Conservation (phyloP, 2,329 filamentous ascomycete genomes). For the Aspergillus hortae region DNA sequence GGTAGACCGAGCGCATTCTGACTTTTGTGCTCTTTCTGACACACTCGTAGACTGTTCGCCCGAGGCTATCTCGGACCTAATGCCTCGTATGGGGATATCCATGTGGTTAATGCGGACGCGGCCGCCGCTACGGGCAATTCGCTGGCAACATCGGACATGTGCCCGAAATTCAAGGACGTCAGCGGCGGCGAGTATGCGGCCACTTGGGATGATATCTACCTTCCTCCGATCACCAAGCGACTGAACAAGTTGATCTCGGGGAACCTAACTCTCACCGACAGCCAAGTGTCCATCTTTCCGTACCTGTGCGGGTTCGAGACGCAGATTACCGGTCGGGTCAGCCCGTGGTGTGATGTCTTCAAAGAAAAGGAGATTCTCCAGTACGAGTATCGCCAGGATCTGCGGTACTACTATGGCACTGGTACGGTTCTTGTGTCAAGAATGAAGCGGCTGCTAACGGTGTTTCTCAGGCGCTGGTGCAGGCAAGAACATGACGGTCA, state of each 20-base stretch:
- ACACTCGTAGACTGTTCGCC: constrained; percentile 49
- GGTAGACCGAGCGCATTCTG: constrained; percentile 6
- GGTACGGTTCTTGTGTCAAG: constrained; percentile 35
- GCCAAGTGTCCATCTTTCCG: constrained; percentile 57
- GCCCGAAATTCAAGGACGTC: constrained; percentile 56
- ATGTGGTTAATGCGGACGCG: constrained; percentile 57
- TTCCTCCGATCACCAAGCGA: constrained; percentile 34
- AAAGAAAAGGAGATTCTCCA: constrained; percentile 58
- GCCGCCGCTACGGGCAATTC: constrained; percentile 58
- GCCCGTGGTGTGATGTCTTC: constrained; percentile 62
- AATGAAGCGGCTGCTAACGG: constrained; percentile 11
- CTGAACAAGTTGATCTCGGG: constrained; percentile 55
- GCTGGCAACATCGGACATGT: constrained; percentile 60
- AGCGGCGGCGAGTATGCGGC: constrained; percentile 28
- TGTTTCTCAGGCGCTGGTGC: constrained; percentile 43
- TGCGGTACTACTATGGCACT: constrained; percentile 65
- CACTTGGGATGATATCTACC: constrained; percentile 8
- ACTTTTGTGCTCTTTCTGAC: not conserved
- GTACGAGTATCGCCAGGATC: constrained; percentile 66
- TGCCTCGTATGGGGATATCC: constrained; percentile 53
- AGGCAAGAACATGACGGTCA: constrained; percentile 18
- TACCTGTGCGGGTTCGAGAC: constrained; percentile 71
- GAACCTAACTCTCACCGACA: constrained; percentile 50
- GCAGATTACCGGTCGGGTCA: constrained; percentile 60
- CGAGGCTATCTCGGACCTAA: constrained; percentile 59